Evolutionary conservation across 2,329 filamentous ascomycete species (phyloP), one percentile per base, ranked within the genome.

Genomic region (Nigrospora sphaerica): DNA sequence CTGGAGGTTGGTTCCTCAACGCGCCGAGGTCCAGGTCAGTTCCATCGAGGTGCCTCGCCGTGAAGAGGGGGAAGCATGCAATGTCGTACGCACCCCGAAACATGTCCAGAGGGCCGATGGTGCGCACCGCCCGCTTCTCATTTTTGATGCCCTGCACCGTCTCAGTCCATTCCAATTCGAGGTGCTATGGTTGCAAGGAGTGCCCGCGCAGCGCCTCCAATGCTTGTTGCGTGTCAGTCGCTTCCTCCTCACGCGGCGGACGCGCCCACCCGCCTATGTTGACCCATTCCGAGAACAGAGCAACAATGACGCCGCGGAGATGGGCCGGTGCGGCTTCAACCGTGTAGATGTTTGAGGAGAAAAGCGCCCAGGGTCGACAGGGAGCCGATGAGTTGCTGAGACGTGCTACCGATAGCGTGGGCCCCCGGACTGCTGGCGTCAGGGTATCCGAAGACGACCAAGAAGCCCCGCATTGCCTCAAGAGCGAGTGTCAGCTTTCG

Each of bases 371-470:
- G 61, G 9, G 70, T 76, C 28, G 77, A 61, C 13, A 78, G 62
- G 1, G 72, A 76, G n/a, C 68, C 68, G 52, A 77, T 76, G 3
- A 77, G 65, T 50, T 72, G 70, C 50, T 77, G 73, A n/a, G 75
- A 72, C 0, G 69, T 74, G 16, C 67, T 67, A 44, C 65, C 67
- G 31, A 73, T 73, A 0, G 64, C 64, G 48, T 72, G 73, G 0
- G 68, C 56, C 1, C 59, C 59, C 1, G 55, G 49, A 13, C 57
- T 57, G 12, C 44, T 51, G 4, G 71, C 63, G 42, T 73, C 66
- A 17, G 63, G 58, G 46, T 76, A 71, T 3, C 74, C 74, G 54
- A 75, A 78, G 0, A 78, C 72, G 45, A 64, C 58, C 7, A 74
- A 53, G 43, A 77, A 77, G 0, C 74, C 73, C 0, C 73, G 73